These are phyloP conservation scores for Tilletia horrida DNA, from an alignment of 1,284 basidiomycete species.

Conservation along the genomic window DNA sequence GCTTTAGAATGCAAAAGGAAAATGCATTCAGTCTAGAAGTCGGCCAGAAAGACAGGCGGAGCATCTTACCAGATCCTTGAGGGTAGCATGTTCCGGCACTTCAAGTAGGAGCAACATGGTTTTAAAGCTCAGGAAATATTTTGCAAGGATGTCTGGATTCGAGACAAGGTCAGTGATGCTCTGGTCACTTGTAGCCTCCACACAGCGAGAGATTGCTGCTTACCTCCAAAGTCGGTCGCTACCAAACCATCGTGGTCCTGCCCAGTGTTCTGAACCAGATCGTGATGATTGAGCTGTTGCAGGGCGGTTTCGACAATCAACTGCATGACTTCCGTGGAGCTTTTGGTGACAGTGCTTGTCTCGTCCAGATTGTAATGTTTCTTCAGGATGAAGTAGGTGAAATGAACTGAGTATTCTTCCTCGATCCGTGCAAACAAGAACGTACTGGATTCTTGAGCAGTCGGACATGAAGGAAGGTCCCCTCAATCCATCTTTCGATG, in stretches of 20 bases:
- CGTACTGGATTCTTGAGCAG: constrained; percentile 36
- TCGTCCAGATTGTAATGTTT: constrained; percentile 10
- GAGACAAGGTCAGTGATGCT: background rate
- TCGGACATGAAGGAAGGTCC: constrained; percentile 27
- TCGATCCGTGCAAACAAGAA: background rate
- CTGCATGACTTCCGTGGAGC: constrained; percentile 9
- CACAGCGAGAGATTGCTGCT: background rate
- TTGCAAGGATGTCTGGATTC: constrained; percentile 34
- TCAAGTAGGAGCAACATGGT: constrained; percentile 36
- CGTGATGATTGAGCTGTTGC: constrained; percentile 1
- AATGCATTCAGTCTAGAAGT: background rate
- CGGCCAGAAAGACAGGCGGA: background rate
- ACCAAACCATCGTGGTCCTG: constrained; percentile 20
- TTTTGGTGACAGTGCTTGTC: background rate
- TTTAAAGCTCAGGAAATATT: constrained; percentile 36
- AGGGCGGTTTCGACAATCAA: constrained; percentile 8
- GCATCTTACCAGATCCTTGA: constrained; percentile 21
- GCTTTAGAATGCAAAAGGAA: constrained; percentile 5
- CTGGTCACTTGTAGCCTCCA: no score
- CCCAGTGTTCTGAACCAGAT: background rate
- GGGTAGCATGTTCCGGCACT: constrained; percentile 22
- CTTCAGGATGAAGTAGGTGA: background rate
- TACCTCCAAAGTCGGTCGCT: constrained; percentile 33
- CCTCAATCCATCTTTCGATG: constrained; percentile 21
- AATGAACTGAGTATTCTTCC: background rate